Conservation (phyloP, 2,329 filamentous ascomycete genomes). For the Fusarium marasasianum region DNA sequence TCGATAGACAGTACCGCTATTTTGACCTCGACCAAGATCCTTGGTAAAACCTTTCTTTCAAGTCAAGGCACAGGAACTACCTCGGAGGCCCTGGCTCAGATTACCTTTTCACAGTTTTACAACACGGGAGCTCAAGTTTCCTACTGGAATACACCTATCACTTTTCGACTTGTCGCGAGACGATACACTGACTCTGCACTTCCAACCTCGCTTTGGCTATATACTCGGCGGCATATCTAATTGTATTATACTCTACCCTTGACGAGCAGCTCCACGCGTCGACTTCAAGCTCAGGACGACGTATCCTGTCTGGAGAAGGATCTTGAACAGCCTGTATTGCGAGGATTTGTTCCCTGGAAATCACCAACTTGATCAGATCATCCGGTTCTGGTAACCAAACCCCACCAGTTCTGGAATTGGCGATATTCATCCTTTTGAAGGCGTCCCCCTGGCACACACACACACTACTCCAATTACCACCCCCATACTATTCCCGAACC, state of each 20-base stretch:
- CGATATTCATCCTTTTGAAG: constrained; percentile 1
- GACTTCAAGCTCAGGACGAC: background rate
- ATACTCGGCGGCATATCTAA: background rate
- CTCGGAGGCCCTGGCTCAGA: constrained; percentile 7
- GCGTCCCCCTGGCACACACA: constrained; percentile 2
- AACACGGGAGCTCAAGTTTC: constrained; percentile 6
- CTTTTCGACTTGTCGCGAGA: constrained; percentile 1
- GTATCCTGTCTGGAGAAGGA: background rate
- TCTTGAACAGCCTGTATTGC: background rate
- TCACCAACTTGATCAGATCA: constrained; percentile 1
- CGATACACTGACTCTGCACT: background rate
- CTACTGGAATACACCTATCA: constrained; percentile 1
- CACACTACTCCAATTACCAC: background rate
- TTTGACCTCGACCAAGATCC: constrained; percentile 3
- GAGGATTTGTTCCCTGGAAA: background rate
- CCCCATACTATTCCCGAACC: constrained; percentile 16
- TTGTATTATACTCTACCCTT: background rate
- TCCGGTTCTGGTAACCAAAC: background rate
- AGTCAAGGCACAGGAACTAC: constrained; percentile 11
- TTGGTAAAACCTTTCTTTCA: background rate
- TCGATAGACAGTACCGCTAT: background rate
- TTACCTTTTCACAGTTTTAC: constrained; percentile 9
- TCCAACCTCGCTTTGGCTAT: background rate
- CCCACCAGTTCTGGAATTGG: background rate
- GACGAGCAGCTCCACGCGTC: background rate